These are phyloP conservation scores for Silene noctiflora DNA, from an alignment of 179 eudicot genomes.

Conservation along the genomic window DNA sequence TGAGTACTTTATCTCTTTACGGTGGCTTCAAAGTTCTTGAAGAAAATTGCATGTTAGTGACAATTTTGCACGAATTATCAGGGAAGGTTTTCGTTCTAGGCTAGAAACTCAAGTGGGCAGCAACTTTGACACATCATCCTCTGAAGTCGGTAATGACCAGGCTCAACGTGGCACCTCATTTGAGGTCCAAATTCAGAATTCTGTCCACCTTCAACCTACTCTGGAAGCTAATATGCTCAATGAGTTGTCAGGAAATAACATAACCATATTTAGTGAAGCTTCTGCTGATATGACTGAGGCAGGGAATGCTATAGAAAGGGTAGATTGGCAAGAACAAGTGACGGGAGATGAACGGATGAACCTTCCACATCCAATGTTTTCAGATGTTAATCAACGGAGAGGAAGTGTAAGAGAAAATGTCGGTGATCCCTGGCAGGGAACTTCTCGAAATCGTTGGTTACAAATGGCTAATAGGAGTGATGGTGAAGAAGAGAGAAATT, in stretches of 20 bases:
- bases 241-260: slow-evolving; percentile 37
- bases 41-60: slow-evolving; percentile 1
- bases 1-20: neutral
- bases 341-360: slow-evolving; percentile 50
- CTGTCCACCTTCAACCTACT: slow-evolving; percentile 42
- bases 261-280: slow-evolving; percentile 35
- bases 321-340: slow-evolving; percentile 46
- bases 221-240: slow-evolving; percentile 40
- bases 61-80: slow-evolving; percentile 25
- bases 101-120: slow-evolving; percentile 69
- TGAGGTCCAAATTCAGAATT: slow-evolving; percentile 43
- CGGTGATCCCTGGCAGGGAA: slow-evolving; percentile 48
- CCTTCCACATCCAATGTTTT: slow-evolving; percentile 36
- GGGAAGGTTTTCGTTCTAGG: slow-evolving; percentile 84
- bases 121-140: slow-evolving; percentile 43
- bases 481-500: slow-evolving; percentile 38
- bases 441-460: slow-evolving; percentile 43
- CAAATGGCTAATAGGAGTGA: slow-evolving; percentile 39
- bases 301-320: slow-evolving; percentile 39
- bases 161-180: slow-evolving; percentile 31
- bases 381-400: slow-evolving; percentile 54
- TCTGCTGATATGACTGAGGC: slow-evolving; percentile 40
- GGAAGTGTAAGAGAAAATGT: slow-evolving; percentile 37
- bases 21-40: neutral
- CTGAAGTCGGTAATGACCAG: slow-evolving; percentile 40